A percentile compares a stretch with the other conserved stretches of the same genome.
Conservation (phyloP, 352 stramenopile genomes). For the Phytophthora vignae region DNA sequence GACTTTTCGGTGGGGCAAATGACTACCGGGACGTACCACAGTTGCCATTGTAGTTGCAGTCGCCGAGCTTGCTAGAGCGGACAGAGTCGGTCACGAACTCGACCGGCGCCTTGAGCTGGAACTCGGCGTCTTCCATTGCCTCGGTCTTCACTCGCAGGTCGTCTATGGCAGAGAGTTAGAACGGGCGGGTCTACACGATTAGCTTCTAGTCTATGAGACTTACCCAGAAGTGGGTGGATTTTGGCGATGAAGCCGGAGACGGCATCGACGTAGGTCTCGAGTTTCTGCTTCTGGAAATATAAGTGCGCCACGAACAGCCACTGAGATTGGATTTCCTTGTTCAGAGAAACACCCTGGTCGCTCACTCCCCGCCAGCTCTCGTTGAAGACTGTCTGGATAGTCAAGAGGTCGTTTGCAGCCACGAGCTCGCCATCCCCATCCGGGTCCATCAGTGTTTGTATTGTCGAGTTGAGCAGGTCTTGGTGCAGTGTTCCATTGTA, state of each 20-base stretch:
- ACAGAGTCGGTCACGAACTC: constrained; percentile 69
- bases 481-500: constrained; percentile 61
- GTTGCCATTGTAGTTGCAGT: constrained; percentile 67
- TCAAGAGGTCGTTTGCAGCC: constrained; percentile 41
- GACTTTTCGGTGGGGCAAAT: constrained; percentile 3
- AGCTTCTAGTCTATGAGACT: background rate
- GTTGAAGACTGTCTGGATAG: constrained; percentile 64
- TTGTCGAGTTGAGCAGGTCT: constrained; percentile 57
- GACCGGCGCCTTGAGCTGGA: constrained; percentile 59
- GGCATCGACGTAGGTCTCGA: constrained; percentile 43
- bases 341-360: constrained; percentile 51
- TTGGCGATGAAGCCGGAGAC: constrained; percentile 44
- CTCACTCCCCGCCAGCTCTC: constrained; percentile 55
- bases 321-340: constrained; percentile 48
- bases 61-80: constrained; percentile 57
- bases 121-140: constrained; percentile 66
- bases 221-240: constrained; percentile 50
- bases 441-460: constrained; percentile 50
- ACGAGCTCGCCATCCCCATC: constrained; percentile 44
- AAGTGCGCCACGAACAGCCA: constrained; percentile 59
- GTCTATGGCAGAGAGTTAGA: constrained; percentile 21
- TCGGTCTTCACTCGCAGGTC: constrained; percentile 46
- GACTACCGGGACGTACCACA: constrained; percentile 46
- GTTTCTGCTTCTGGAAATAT: constrained; percentile 52
- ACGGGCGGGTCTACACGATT: background rate